Evolutionary conservation across 768 basidiomycete species (phyloP), one percentile per base, ranked within the genome.

Genomic region (Mycena maculata): DNA sequence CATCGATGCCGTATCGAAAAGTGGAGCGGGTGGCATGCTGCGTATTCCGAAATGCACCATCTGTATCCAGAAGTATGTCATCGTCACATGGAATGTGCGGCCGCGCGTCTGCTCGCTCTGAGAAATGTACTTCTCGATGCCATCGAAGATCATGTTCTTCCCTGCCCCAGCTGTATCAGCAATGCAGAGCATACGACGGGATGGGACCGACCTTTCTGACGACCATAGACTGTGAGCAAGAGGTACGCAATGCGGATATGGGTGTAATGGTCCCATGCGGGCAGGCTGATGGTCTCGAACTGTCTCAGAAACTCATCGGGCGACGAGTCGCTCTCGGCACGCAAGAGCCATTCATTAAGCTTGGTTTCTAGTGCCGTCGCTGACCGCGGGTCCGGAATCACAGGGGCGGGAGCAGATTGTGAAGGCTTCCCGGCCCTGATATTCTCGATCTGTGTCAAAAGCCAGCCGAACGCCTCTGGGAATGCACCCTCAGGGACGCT

Each of bases 61-160:
- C 65, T 85, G 83, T 53, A 85, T 81, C 83, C 84, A 85, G 72
- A 85, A 84, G 60, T 84, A 85, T 0, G 84, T 84, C 85, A 85
- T 84, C 15, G 83, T 82, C 54, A 83, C 63, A 68, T 86, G 83
- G 72, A 84, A 85, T 12, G 80, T 75, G 22, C 79, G 78, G 9
- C 79, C 80, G 3, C 76, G 79, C 10, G 82, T 80, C 49, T 82
- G 80, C 23, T 74, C 47, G 69, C 78, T 82, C 56, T 78, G 63
- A 3, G 72, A 49, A 67, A 84, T 84, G 61, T 86, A 86, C 10
- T 72, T 72, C 57, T 81, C 75, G 10, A 85, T 73, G 6, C 84
- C 82, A 42, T 79, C 68, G 63, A 86, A 84, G 30, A 85, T 79
- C 72, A 81, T 76, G 53, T 85, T 75, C 69, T 85, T 84, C 23